Percentiles rank a stretch among this genome's conserved stretches.
Conservation (phyloP, 208 protist genomes). For the Trichomonas gallinae region DNA sequence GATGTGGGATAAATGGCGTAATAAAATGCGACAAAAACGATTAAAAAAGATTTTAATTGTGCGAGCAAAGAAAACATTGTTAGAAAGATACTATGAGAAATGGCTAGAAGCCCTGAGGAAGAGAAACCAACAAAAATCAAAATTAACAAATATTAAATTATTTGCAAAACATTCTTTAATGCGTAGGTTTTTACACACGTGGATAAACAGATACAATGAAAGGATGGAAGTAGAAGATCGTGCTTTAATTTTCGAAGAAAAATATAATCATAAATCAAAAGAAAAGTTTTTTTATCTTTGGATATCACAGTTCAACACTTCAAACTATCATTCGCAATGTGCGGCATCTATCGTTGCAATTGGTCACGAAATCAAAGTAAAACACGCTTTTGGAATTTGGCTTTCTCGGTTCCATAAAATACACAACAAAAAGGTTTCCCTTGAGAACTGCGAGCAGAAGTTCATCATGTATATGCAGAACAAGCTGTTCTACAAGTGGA, state of each 20-base stretch:
- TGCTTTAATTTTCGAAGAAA: neutral
- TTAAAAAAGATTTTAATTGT: neutral
- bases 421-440: neutral
- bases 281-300: neutral
- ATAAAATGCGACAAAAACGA: neutral
- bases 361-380: neutral
- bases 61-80: neutral
- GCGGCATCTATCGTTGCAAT: neutral
- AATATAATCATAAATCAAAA: neutral
- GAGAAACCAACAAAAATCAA: neutral
- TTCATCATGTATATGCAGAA: neutral
- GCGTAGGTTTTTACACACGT: neutral
- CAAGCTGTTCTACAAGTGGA: neutral
- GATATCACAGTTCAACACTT: neutral
- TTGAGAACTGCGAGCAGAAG: neutral
- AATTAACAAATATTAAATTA: neutral
- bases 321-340: neutral
- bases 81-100: neutral
- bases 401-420: neutral
- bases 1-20: neutral
- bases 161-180: neutral
- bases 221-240: neutral
- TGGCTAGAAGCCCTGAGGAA: neutral
- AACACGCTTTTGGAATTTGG: neutral
- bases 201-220: neutral